phyloP scores from a whole-genome alignment of 2,329 filamentous ascomycete genomes.

The Fusarium citri region DNA sequence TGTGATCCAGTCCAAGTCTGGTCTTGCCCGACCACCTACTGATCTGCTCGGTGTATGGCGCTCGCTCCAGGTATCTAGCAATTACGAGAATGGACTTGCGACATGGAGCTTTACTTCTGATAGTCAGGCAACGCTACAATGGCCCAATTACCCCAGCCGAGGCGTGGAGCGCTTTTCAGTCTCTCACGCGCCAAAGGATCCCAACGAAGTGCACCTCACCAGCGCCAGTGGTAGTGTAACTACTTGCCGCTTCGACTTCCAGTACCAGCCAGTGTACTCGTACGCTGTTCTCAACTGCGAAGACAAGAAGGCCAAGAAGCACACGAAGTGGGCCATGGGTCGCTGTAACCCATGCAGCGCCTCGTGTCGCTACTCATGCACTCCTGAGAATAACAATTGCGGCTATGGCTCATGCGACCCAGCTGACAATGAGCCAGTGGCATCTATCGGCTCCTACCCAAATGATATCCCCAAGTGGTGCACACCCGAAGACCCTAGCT shows the following conservation, averaged over 20 bases:
- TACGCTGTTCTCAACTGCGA: background rate
- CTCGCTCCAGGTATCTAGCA: background rate
- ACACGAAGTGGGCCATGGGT: background rate
- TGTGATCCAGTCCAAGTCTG: background rate
- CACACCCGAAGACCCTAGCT: conserved; percentile 2
- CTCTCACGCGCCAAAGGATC: background rate
- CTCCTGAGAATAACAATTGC: background rate
- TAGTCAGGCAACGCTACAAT: background rate
- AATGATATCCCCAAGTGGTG: background rate
- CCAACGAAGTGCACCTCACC: background rate
- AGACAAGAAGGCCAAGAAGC: background rate
- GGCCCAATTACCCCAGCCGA: background rate
- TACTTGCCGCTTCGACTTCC: conserved; percentile 1
- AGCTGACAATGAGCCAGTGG: background rate
- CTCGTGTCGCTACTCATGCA: conserved; percentile 5
- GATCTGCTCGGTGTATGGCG: background rate
- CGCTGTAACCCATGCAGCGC: background rate
- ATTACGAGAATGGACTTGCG: conserved; percentile 1
- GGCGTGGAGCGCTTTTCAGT: background rate
- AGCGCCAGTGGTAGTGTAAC: background rate
- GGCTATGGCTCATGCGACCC: background rate
- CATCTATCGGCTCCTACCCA: background rate
- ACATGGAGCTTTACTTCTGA: conserved; percentile 2
- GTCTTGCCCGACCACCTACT: background rate
- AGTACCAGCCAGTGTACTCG: background rate